phyloP scores from a whole-genome alignment of 2,329 filamentous ascomycete species.

The Sordariomycetes sp. region DNA sequence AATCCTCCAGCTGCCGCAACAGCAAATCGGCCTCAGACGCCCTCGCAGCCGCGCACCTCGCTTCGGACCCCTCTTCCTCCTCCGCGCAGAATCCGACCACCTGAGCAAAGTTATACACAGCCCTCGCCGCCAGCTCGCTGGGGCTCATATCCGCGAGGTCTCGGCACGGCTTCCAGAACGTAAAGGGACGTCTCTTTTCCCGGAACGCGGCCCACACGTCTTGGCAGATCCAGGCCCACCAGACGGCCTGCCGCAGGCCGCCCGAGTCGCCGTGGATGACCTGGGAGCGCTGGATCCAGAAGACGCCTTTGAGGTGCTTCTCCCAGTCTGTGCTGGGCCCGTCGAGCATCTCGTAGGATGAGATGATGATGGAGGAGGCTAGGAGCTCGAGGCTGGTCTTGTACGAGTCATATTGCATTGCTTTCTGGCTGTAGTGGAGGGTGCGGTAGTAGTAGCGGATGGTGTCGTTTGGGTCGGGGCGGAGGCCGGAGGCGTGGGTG shows the following conservation, averaged over 20 bases:
- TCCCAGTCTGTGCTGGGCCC: constrained; percentile 34
- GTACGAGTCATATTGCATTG: constrained; percentile 42
- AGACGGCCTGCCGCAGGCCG: constrained; percentile 40
- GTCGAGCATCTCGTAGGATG: constrained; percentile 50
- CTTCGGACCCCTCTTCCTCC: constrained; percentile 15
- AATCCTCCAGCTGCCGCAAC: constrained; percentile 34
- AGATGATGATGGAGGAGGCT: constrained; percentile 42
- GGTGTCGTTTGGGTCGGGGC: constrained; percentile 8
- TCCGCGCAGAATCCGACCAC: neutral
- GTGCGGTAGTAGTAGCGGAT: constrained; percentile 47
- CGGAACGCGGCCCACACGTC: constrained; percentile 50
- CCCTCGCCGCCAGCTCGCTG: constrained; percentile 25
- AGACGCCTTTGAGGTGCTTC: constrained; percentile 46
- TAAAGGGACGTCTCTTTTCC: constrained; percentile 38
- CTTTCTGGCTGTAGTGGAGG: constrained; percentile 41
- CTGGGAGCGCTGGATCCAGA: constrained; percentile 49
- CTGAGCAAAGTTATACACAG: constrained; percentile 17
- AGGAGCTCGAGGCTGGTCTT: constrained; percentile 42
- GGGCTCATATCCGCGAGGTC: constrained; percentile 28
- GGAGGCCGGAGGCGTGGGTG: constrained; percentile 9
- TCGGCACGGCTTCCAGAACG: constrained; percentile 39
- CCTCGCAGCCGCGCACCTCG: constrained; percentile 20
- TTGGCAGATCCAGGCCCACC: constrained; percentile 52
- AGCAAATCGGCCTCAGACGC: neutral
- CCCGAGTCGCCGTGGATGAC: constrained; percentile 43